phyloP scores from a whole-genome alignment of 176 grass and related monocot species.

The Melocanna baccifera region DNA sequence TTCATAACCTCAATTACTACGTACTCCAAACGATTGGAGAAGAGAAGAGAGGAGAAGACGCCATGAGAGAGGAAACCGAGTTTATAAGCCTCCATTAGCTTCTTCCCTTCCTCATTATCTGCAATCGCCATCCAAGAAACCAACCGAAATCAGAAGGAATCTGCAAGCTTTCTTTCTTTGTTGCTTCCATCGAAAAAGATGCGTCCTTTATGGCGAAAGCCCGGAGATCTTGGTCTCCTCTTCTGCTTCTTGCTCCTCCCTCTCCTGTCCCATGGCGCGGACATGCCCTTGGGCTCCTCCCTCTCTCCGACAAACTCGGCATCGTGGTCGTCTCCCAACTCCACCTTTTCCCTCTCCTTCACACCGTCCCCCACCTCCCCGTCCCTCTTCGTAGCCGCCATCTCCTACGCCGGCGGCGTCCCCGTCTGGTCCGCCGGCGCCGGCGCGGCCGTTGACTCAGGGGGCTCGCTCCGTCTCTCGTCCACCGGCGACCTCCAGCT shows the following conservation, averaged over 20 bases:
- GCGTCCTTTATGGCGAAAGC: not conserved
- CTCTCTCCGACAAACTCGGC: conserved; percentile 43
- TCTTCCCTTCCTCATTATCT: not conserved
- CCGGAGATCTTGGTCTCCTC: conserved; percentile 2
- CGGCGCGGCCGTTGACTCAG: conserved; percentile 54
- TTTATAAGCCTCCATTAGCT: not conserved
- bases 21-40: not conserved
- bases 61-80: conserved; percentile 20
- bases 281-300: conserved; percentile 61
- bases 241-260: conserved; percentile 22
- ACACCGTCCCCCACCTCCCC: conserved; percentile 43
- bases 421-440: conserved; percentile 53
- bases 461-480: conserved; percentile 55
- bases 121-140: not conserved
- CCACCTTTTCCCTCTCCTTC: conserved; percentile 65
- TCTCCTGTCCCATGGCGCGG: conserved; percentile 31
- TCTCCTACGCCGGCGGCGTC: conserved; percentile 59
- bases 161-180: not conserved
- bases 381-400: conserved; percentile 61
- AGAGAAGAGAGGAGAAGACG: not conserved
- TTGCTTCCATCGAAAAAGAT: conserved; percentile 31
- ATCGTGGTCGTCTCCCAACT: conserved; percentile 53
- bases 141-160: not conserved
- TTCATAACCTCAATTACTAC: not conserved
- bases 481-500: conserved; percentile 68